Conservation (phyloP, 164 flowering plant species). For the Cinnamomum micranthum region DNA sequence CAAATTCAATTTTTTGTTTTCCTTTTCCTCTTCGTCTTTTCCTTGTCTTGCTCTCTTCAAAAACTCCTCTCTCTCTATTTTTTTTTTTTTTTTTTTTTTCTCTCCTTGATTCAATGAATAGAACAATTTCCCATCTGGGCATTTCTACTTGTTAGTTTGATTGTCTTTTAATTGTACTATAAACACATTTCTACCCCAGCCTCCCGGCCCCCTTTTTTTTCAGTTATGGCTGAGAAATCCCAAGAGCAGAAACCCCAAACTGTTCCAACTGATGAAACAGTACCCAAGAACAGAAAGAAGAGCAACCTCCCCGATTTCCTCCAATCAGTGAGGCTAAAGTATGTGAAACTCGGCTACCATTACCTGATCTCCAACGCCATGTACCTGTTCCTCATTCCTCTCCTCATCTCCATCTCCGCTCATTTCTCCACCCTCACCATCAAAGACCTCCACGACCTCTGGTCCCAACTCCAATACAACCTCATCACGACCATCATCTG, state of each 20-base stretch:
- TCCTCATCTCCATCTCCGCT: constrained; percentile 29
- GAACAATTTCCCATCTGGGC: too few relatives aligned
- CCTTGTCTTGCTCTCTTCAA: too few relatives aligned
- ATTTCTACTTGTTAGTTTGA: neutral
- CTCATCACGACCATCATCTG: constrained; percentile 32
- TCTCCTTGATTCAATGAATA: too few relatives aligned
- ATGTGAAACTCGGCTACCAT: constrained; percentile 76
- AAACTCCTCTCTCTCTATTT: too few relatives aligned
- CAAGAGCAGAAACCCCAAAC: neutral
- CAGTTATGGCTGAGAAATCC: neutral
- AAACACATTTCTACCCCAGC: neutral
- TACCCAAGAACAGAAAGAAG: neutral
- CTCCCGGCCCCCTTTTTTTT: neutral
- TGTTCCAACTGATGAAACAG: neutral
- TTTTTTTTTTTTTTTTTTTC: too few relatives aligned
- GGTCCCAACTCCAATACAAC: constrained; percentile 50
- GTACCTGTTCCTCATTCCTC: constrained; percentile 45
- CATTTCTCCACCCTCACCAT: constrained; percentile 36
- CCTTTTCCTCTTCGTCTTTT: too few relatives aligned
- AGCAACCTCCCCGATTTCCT: constrained; percentile 51
- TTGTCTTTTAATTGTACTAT: neutral
- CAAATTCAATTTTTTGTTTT: too few relatives aligned
- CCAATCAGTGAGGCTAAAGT: constrained; percentile 50
- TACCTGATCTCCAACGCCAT: constrained; percentile 59
- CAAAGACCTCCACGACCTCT: constrained; percentile 30